Percentiles rank a stretch among this genome's conserved stretches.
These are phyloP conservation scores for Saksenaea oblongispora DNA, from an alignment of 371 early-diverging fungal species.

Conservation along the genomic window DNA sequence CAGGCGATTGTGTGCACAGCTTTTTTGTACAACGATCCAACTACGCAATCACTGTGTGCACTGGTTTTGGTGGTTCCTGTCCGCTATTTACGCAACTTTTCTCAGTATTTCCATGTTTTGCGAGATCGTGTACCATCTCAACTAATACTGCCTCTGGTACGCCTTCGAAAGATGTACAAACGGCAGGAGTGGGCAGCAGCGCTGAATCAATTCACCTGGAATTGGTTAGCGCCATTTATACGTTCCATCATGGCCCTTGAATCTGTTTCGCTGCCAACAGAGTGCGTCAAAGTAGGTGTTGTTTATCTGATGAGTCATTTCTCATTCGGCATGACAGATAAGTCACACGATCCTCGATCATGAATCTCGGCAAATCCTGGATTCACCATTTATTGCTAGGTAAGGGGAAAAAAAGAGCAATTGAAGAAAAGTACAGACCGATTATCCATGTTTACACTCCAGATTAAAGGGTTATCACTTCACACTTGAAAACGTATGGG, in stretches of 20 bases:
- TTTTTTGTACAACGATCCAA: constrained; percentile 41
- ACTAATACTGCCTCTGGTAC: constrained; percentile 44
- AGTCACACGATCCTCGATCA: constrained; percentile 53
- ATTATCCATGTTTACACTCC: not conserved
- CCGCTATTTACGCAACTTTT: constrained; percentile 55
- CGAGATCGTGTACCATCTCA: constrained; percentile 53
- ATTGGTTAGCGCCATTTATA: constrained; percentile 56
- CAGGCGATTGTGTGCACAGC: constrained; percentile 44
- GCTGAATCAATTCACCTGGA: constrained; percentile 48
- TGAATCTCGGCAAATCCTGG: constrained; percentile 56
- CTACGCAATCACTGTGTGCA: constrained; percentile 31
- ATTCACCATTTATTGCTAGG: constrained; percentile 56
- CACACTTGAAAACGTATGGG: constrained; percentile 57
- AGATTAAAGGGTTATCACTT: constrained; percentile 51
- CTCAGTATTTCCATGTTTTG: constrained; percentile 52
- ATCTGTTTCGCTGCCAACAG: constrained; percentile 57
- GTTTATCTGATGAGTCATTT: not conserved
- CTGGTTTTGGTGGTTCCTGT: constrained; percentile 57
- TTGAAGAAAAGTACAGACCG: not conserved
- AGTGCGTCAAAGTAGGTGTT: constrained; percentile 51
- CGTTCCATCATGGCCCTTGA: constrained; percentile 61
- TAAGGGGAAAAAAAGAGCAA: constrained; percentile 15
- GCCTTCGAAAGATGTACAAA: constrained; percentile 28
- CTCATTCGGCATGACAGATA: constrained; percentile 25
- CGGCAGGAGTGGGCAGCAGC: constrained; percentile 45